A percentile compares a stretch with the other conserved stretches of the same genome.
These are phyloP conservation scores for Paecilomyces variotii DNA, from an alignment of 2,329 filamentous ascomycete species.

Conservation along the genomic window DNA sequence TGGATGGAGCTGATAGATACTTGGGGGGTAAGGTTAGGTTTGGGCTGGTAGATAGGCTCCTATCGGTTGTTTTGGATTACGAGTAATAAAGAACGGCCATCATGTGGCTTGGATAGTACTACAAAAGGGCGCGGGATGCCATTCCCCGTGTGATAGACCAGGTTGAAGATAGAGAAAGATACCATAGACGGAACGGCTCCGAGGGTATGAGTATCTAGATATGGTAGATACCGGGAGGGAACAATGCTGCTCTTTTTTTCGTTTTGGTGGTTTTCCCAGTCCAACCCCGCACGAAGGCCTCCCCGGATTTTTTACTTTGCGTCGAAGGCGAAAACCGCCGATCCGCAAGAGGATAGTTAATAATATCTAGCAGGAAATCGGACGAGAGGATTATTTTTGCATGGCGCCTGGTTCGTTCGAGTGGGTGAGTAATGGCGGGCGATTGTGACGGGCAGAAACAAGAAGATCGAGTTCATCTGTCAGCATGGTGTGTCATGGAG, in stretches of 20 bases:
- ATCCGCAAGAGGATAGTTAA: neutral
- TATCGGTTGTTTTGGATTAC: neutral
- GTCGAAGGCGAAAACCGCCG: neutral
- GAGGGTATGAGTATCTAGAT: too few relatives aligned
- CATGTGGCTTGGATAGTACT: too few relatives aligned
- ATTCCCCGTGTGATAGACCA: too few relatives aligned
- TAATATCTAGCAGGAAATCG: neutral
- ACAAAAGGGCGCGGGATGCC: too few relatives aligned
- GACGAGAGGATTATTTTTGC: neutral
- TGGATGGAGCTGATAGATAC: too few relatives aligned
- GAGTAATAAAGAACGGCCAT: too few relatives aligned
- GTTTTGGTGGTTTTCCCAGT: too few relatives aligned
- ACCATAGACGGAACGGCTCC: too few relatives aligned
- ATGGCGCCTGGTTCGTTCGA: neutral
- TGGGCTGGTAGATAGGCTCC: neutral
- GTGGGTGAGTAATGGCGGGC: neutral
- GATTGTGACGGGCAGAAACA: neutral
- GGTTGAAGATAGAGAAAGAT: too few relatives aligned
- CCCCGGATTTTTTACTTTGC: neutral
- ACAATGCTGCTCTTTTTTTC: too few relatives aligned
- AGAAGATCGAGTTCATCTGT: constrained; percentile 12
- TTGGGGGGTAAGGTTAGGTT: neutral
- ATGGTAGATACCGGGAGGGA: too few relatives aligned
- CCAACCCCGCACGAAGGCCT: neutral
- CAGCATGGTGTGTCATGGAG: constrained; percentile 26